Evolutionary conservation across 805 yeast species (phyloP), one percentile per base, ranked within the genome.

Genomic region (Candida xyloterini): DNA sequence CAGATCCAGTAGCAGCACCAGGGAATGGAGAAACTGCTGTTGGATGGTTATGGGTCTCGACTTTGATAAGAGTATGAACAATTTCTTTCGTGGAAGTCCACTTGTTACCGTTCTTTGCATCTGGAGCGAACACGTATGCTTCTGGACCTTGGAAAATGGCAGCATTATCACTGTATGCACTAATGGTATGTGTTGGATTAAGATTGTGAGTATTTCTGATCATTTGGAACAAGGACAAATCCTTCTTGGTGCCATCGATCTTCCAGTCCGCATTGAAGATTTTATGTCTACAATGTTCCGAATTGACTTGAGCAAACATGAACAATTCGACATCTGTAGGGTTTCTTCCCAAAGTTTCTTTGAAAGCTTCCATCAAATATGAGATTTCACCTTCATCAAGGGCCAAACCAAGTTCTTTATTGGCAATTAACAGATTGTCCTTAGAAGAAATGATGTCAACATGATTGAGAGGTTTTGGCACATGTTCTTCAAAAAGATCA

Each of bases 1-100:
- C 99, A 9, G 98, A 90, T 48, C 99, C 99, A 10, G 99, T 93
- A 30, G 99, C 95, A 23, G 99, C 99, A 65, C 99, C 99, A 3
- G 99, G 90, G 67, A 88, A 93, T 28, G 99, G 99, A 16, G 98
- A 91, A 5, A 93, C 97, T 1, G 99, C 99, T 18, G 99, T 93
- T 40, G 99, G 99, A 65, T 93, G 99, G 68, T 93, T 93, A 65
- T 93, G 99, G 18, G 99, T 93, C 68, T 93, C 99, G 37, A 93
- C 99, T 64, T 93, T 93, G 58, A 90, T 86, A 52, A 93, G 70
- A 57, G 95, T 87, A 50, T 90, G 93, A 15, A 91, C 95, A 34
- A 68, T 70, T 67, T 93, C 99, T 48, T 74, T 74, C 43, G 68
- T 74, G 15, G 91, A 72, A 27, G 67, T 65, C 95, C 97, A 93